Base-by-base conservation (phyloP, 495 filamentous ascomycete genomes). In the Glonium stellatum region DNA sequence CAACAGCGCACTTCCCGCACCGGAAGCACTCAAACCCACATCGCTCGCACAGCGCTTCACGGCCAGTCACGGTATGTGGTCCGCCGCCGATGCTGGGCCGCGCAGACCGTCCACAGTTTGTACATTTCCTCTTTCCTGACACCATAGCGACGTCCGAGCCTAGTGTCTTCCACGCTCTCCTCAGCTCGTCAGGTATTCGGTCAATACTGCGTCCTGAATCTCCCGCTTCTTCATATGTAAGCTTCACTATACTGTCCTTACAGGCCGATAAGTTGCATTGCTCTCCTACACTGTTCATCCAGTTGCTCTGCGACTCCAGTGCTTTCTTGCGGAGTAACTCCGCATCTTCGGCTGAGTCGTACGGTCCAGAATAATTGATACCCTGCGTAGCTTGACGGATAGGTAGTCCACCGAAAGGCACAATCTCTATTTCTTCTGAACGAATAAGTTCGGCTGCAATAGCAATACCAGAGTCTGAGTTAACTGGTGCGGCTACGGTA, bases 351-450 rank as follows among this genome's bases (percentile, higher is more conserved):
- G 53, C 52, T 0, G 31, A 9, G 37, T 69, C 64, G 49, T 55
- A 62, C 13, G 60, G 63, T 0, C 63, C 62, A 23, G 10, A 44
- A 53, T 74, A 72, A 6, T 63, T 62, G 0, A 60, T 61, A 1
- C 73, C 73, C 62, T 73, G 71, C 19, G 73, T 70, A 18, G 69
- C 70, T 58, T 75, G 71, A 10, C 63, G 55, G 23, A 71, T 65
- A 1, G 72, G 72, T 11, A 75, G 51, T n/a, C 59, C 61, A 11
- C 73, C 73, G 53, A 72, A 60, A n/a, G 68, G 66, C 9, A 50
- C 34, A 4, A 62, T 55, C 18, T 55, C 50, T 12, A 75, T 67
- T 51, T 71, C 56, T 15, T 59, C 55, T 36, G 53, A 54, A 0
- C 46, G 25, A 8, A 73, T 23, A 0, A 72, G 51, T 3, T 62